A percentile compares a stretch with the other conserved stretches of the same genome.
Evolutionary conservation across 2,329 filamentous ascomycete species (phyloP).

Genomic region (Calonectria ilicicola): DNA sequence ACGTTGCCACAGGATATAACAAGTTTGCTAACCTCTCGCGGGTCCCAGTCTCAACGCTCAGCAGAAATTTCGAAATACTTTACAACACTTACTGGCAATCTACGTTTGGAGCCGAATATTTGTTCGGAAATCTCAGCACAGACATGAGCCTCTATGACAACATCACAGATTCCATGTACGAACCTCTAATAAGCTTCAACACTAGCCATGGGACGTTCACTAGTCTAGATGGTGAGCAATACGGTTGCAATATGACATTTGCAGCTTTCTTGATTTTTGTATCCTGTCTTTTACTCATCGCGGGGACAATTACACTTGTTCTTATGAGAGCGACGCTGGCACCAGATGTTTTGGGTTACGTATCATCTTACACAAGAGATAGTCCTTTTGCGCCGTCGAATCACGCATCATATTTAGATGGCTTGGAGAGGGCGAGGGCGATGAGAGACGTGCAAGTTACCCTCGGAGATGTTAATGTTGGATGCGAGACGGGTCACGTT

Average conservation of each 20-base stretch:
- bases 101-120: background rate
- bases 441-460: background rate
- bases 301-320: background rate
- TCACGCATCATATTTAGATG: background rate
- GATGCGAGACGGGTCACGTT: background rate
- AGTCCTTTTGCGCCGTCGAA: background rate
- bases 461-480: background rate
- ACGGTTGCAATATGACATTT: background rate
- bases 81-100: background rate
- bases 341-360: constrained; percentile 9
- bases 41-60: background rate
- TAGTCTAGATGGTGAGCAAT: background rate
- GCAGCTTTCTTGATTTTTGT: background rate
- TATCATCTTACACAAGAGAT: constrained; percentile 8
- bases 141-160: background rate
- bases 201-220: background rate
- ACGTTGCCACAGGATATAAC: background rate
- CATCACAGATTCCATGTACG: background rate
- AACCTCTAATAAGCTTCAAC: background rate
- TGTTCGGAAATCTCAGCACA: background rate
- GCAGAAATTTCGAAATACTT: background rate
- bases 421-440: background rate
- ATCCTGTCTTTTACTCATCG: background rate
- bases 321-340: constrained; percentile 11
- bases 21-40: background rate